Conservation (phyloP, 768 basidiomycete species). For the Lactarius pseudohatsudake region DNA sequence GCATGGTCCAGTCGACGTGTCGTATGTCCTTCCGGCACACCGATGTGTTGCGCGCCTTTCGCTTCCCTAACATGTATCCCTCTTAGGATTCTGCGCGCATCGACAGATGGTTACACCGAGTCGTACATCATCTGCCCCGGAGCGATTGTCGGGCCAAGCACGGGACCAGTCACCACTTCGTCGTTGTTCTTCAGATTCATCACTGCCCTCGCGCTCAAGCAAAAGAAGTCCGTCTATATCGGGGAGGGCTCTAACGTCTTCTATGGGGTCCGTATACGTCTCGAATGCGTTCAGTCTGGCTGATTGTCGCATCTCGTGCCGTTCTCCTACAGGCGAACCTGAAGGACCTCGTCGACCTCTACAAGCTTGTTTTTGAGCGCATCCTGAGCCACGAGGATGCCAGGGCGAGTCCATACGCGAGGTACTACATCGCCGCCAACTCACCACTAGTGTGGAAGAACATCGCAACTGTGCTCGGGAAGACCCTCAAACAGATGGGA, state of each 20-base stretch:
- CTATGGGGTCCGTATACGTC: neutral
- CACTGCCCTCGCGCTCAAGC: neutral
- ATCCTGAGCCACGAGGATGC: neutral
- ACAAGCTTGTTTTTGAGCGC: neutral
- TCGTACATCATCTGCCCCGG: constrained; percentile 19
- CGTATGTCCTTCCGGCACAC: constrained; percentile 1
- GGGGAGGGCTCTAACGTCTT: neutral
- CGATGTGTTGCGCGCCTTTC: neutral
- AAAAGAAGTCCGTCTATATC: neutral
- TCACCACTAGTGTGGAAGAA: neutral
- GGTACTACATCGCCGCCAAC: constrained; percentile 2
- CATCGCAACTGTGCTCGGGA: neutral
- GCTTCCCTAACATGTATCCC: neutral
- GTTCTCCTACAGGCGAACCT: neutral
- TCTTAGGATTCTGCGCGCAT: constrained; percentile 1
- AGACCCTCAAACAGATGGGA: neutral
- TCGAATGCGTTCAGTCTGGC: neutral
- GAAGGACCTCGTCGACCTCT: neutral
- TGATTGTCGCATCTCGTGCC: neutral
- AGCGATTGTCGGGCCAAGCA: constrained; percentile 10
- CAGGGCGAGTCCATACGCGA: neutral
- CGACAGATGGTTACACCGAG: constrained; percentile 6
- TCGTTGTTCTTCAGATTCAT: constrained; percentile 6
- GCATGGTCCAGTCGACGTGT: constrained; percentile 20
- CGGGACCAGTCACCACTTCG: neutral